Evolutionary conservation across 371 early-diverging fungal genomes (phyloP), one percentile per base, ranked within the genome.

Genomic region (Lichtheimia hyalospora): DNA sequence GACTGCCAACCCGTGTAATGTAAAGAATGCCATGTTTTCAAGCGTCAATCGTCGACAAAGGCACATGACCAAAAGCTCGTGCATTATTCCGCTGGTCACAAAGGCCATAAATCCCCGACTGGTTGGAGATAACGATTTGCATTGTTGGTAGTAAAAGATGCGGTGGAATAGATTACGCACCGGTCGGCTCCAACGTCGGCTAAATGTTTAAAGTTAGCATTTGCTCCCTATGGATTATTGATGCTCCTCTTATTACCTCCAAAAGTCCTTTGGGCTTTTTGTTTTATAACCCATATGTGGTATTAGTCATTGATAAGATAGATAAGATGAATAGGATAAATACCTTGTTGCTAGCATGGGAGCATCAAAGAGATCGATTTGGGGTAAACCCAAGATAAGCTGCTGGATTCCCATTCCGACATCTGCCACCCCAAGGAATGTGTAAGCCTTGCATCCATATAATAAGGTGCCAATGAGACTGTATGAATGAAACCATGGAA

Each of bases 181-280:
- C 10, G 64, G 56, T 52, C 39, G 60, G 56, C 73, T 76, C 77
- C 77, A 76, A 34, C 77, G 64, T 28, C 71, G 65, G 54, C 77
- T 74, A 66, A 13, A n/a, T 24, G 15, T 40, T 28, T 25, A 5
- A 50, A 48, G 16, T 44, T 16, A 24, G 7, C 5, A 34, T 10
- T 34, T 34, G 2, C 1, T 46, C n/a, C n/a, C n/a, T n/a, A n/a
- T n/a, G n/a, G n/a, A n/a, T n/a, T n/a, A n/a, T n/a, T n/a, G n/a
- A n/a, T n/a, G n/a, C n/a, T n/a, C n/a, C n/a, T n/a, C n/a, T n/a
- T n/a, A n/a, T 57, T 71, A 74, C 75, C 75, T 68, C 77, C 77
- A 76, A 28, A 76, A 76, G 58, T 76, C 77, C 23, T 62, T 60
- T 49, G 74, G 77, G 54, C 74, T 73, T 8, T 49, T 41, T 5